Evolutionary conservation across 2,329 filamentous ascomycete genomes (phyloP).

Genomic region (Aspergillus sp.): DNA sequence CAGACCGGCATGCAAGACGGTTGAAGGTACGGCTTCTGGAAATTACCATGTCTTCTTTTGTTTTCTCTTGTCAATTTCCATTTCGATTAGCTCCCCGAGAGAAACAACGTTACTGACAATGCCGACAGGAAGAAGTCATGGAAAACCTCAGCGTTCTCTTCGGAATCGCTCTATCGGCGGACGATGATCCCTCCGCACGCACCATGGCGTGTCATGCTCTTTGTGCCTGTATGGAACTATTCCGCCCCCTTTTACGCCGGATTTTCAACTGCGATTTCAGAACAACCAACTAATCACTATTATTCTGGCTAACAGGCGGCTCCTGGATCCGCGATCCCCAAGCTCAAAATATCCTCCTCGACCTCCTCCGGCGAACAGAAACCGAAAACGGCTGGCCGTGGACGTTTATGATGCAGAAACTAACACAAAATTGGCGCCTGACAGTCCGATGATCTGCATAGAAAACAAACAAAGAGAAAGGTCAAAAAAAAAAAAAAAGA

Average conservation of each 20-base stretch:
- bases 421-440: constrained; percentile 13
- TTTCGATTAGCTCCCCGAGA: not conserved
- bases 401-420: constrained; percentile 13
- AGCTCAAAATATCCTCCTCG: constrained; percentile 15
- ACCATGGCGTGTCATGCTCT: constrained; percentile 29
- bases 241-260: not conserved
- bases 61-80: not conserved
- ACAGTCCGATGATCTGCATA: not conserved
- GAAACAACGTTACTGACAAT: not conserved
- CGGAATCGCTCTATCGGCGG: constrained; percentile 27
- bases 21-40: constrained; percentile 17
- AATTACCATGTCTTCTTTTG: not conserved
- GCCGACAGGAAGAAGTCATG: constrained; percentile 16
- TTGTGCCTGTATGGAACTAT: constrained; percentile 21
- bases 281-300: not conserved
- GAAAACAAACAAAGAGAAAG: not conserved
- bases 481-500: not conserved
- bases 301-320: constrained; percentile 13
- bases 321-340: constrained; percentile 26
- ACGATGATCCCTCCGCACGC: constrained; percentile 26
- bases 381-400: constrained; percentile 18
- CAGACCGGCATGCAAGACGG: constrained; percentile 10
- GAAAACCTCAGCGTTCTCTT: constrained; percentile 26
- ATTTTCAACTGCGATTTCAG: not conserved
- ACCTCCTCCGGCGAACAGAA: constrained; percentile 16